Conservation (phyloP, 2,329 filamentous ascomycete genomes). For the Nemania sp. region DNA sequence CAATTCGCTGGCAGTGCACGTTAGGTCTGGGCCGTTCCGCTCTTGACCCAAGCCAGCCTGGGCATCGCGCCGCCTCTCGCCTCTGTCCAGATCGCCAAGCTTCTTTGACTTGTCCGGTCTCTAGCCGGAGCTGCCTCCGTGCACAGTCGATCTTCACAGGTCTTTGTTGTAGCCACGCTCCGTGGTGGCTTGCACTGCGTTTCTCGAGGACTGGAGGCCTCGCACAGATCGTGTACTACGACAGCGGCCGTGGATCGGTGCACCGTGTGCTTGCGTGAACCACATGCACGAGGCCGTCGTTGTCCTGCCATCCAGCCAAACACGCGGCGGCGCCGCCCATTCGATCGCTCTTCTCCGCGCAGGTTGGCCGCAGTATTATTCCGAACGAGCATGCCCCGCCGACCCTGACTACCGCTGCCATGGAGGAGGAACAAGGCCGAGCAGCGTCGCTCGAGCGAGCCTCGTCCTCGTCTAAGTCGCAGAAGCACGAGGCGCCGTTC, state of each 20-base stretch:
- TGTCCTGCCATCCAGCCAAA: background rate
- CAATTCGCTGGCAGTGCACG: background rate
- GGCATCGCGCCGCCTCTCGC: background rate
- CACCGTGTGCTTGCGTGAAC: background rate
- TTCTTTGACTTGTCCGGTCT: too few species aligned
- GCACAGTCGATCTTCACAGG: background rate
- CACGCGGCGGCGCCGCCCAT: too few species aligned
- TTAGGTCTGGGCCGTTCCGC: too few species aligned
- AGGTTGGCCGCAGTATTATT: too few species aligned
- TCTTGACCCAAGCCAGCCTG: too few species aligned
- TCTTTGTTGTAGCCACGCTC: background rate
- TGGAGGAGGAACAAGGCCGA: constrained; percentile 39
- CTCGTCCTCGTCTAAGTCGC: constrained; percentile 31
- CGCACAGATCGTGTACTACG: background rate
- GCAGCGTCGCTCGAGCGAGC: constrained; percentile 31
- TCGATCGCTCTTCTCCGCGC: too few species aligned
- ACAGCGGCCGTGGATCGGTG: background rate
- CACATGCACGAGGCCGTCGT: background rate
- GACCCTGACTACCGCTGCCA: constrained; percentile 27
- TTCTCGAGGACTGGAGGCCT: background rate
- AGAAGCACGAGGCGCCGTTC: constrained; percentile 34
- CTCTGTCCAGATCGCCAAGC: background rate
- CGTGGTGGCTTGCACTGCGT: background rate
- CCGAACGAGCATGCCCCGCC: constrained; percentile 29
- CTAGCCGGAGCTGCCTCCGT: background rate